These are phyloP conservation scores for Fusarium cicatricum DNA, from an alignment of 2,329 filamentous ascomycete species.

Conservation along the genomic window DNA sequence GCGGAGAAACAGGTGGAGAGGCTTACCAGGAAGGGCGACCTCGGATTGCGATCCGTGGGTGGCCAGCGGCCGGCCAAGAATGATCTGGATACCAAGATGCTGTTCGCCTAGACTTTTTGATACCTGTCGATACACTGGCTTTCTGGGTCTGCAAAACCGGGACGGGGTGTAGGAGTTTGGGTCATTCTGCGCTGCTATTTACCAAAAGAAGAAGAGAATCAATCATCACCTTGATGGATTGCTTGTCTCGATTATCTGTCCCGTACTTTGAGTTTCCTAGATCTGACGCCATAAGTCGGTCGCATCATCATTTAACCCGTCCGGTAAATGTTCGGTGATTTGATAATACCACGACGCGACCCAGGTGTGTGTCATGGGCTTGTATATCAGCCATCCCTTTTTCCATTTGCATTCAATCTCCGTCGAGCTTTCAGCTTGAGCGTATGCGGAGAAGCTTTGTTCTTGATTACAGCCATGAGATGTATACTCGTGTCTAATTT, in stretches of 20 bases:
- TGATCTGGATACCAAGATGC: slow-evolving; percentile 76
- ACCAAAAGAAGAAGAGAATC: slow-evolving; percentile 23
- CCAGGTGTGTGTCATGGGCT: slow-evolving; percentile 7
- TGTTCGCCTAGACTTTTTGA: slow-evolving; percentile 70
- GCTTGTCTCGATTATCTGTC: slow-evolving; percentile 10
- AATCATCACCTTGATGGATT: slow-evolving; percentile 15
- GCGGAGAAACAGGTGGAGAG: slow-evolving; percentile 78
- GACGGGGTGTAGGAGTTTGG: slow-evolving; percentile 41
- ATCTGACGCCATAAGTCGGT: slow-evolving; percentile 26
- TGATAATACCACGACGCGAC: slow-evolving; percentile 28
- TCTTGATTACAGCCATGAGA: slow-evolving; percentile 35
- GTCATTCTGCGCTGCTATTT: slow-evolving; percentile 37
- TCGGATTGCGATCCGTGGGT: slow-evolving; percentile 77
- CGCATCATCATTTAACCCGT: slow-evolving; percentile 38
- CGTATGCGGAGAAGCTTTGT: slow-evolving; percentile 32
- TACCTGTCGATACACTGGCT: slow-evolving; percentile 41
- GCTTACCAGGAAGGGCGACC: slow-evolving; percentile 75
- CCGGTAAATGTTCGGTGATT: slow-evolving; percentile 39
- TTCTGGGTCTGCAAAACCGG: slow-evolving; percentile 37
- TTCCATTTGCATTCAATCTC: slow-evolving; percentile 19
- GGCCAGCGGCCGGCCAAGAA: slow-evolving; percentile 69
- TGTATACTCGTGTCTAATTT: neutral
- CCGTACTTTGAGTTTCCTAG: neutral
- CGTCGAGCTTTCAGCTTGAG: slow-evolving; percentile 29
- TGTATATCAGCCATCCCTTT: slow-evolving; percentile 24